A percentile compares a stretch with the other conserved stretches of the same genome.
Conservation (phyloP, 768 basidiomycete genomes). For the Rhizopogon vulgaris region DNA sequence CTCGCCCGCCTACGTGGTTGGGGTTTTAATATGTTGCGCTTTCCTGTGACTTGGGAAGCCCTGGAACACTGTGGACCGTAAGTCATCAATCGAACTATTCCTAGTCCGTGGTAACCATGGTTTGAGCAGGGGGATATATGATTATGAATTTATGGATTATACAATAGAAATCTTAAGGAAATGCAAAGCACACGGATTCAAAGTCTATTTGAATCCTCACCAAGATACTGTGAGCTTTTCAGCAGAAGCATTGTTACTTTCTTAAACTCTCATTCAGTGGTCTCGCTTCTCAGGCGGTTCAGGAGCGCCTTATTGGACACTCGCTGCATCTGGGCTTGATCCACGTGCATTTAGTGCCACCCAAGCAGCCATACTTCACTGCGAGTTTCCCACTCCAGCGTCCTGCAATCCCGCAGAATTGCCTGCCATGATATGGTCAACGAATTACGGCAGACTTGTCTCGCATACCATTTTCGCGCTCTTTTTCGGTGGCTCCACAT, state of each 20-base stretch:
- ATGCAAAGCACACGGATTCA: slow-evolving; percentile 89
- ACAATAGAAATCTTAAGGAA: slow-evolving; percentile 80
- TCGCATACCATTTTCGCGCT: slow-evolving; percentile 89
- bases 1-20: slow-evolving; percentile 80
- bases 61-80: slow-evolving; percentile 94
- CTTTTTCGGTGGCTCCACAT: slow-evolving; percentile 87
- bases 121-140: slow-evolving; percentile 70
- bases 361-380: slow-evolving; percentile 80
- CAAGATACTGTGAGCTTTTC: slow-evolving; percentile 74
- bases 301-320: slow-evolving; percentile 92
- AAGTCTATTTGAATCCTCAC: slow-evolving; percentile 91
- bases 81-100: slow-evolving; percentile 33
- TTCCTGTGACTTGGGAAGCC: slow-evolving; percentile 91
- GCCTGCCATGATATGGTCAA: slow-evolving; percentile 96
- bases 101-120: background rate
- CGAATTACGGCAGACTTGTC: slow-evolving; percentile 87
- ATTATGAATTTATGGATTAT: slow-evolving; percentile 90
- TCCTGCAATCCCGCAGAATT: slow-evolving; percentile 63
- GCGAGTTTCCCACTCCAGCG: slow-evolving; percentile 67
- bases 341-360: slow-evolving; percentile 82
- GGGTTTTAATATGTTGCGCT: slow-evolving; percentile 87
- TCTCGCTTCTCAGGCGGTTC: slow-evolving; percentile 93
- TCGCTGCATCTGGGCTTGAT: slow-evolving; percentile 85
- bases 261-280: slow-evolving; percentile 49
- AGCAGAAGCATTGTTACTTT: background rate